Evolutionary conservation across 805 yeast species (phyloP), one percentile per base, ranked within the genome.

Genomic region (Hemisphaericaspora nanyangensis): DNA sequence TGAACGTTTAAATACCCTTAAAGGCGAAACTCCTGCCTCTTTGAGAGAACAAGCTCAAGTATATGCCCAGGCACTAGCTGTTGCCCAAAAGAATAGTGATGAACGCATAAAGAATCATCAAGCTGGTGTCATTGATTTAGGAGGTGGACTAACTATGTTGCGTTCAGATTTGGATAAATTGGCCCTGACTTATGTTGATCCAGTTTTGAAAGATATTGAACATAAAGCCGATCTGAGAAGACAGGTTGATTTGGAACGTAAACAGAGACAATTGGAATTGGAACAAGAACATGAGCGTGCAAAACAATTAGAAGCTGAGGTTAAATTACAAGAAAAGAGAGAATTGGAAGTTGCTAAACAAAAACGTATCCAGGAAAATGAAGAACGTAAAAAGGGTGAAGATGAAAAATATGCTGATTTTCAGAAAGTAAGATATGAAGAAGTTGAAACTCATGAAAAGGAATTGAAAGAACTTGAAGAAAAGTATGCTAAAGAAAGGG

Each of bases 71-170:
- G 97, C 96, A 2, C 72, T 83, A 38, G 80, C 81, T 22, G 65
- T 85, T 45, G 96, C 96, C 2, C 85, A 84, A 56, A 74, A 76
- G 45, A 79, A 79, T 51, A 68, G 75, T 34, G 77, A 75, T 35
- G 79, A 77, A 55, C 74, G 91, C 52, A 54, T 74, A 36, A 54
- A 55, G 33, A 49, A 54, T 35, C 68, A 71, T 45, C 79, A 80
- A 47, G 76, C 81, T 58, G 73, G 73, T 28, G 51, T 61, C 28
- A 68, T 88, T 51, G 73, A 87, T 54, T 64, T 91, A 46, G 99
- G 99, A 44, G 96, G 95, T 46, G 98, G 97, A 2, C 71, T 86
- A 42, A 77, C 74, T 53, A 78, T 91, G 74, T 70, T 85, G 29
- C 83, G 75, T 43, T 74, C 70, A 16, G 96, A 90, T 53, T 77